Evolutionary conservation across 345 rosid genomes (phyloP).

Genomic region (Gossypium australe): DNA sequence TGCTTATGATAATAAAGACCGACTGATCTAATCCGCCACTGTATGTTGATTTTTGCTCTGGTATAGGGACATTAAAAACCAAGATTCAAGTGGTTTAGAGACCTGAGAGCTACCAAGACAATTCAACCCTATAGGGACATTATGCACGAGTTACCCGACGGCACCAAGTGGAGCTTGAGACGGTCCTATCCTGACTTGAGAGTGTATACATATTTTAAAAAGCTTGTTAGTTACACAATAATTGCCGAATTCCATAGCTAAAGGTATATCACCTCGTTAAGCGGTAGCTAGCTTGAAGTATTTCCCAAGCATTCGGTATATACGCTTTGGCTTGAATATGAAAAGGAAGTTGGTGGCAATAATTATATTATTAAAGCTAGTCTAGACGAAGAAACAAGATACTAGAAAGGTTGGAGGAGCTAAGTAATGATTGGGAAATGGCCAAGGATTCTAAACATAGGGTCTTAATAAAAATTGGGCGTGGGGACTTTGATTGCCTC

Average conservation of each 20-base stretch:
- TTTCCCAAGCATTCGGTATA: background rate
- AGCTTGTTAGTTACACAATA: background rate
- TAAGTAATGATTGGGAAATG: background rate
- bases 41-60: too few relatives aligned
- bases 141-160: too few relatives aligned
- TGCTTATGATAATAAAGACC: too few relatives aligned
- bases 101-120: too few relatives aligned
- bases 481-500: background rate
- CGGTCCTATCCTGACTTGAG: too few relatives aligned
- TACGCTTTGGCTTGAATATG: background rate
- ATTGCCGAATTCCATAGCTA: background rate
- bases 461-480: background rate
- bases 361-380: background rate
- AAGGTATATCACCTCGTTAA: background rate
- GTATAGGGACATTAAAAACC: too few relatives aligned
- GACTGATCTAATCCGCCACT: too few relatives aligned
- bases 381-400: background rate
- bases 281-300: conserved; percentile 1
- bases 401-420: too few relatives aligned
- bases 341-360: background rate
- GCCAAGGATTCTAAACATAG: background rate
- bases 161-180: too few relatives aligned
- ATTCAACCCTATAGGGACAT: too few relatives aligned
- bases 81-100: too few relatives aligned
- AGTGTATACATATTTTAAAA: too few relatives aligned